These are phyloP conservation scores for Pyrenophora graminea DNA, from an alignment of 2,329 filamentous ascomycete genomes.

Conservation along the genomic window DNA sequence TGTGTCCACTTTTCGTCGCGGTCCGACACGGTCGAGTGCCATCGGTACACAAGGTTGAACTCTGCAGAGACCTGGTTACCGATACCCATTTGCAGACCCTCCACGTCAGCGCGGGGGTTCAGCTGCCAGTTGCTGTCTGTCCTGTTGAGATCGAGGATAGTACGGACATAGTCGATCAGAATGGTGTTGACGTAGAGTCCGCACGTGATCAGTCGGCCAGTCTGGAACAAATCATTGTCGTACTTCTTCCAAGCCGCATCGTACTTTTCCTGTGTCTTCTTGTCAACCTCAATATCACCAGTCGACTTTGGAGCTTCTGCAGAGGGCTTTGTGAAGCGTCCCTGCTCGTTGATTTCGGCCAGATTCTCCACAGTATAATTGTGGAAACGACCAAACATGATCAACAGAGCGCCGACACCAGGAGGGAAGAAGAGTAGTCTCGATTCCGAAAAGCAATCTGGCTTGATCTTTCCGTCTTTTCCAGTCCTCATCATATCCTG, in stretches of 20 bases:
- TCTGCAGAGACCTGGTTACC: conserved; percentile 86
- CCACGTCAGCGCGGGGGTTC: conserved; percentile 73
- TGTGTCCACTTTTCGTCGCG: conserved; percentile 82
- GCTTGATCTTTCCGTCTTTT: conserved; percentile 70
- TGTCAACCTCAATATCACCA: conserved; percentile 50
- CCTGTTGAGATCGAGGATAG: conserved; percentile 64
- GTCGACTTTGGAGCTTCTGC: conserved; percentile 26
- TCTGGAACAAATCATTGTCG: conserved; percentile 57
- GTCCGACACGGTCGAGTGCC: conserved; percentile 78
- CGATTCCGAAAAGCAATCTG: conserved; percentile 70
- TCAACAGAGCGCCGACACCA: conserved; percentile 68
- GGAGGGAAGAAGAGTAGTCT: conserved; percentile 69
- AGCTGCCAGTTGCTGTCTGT: conserved; percentile 79
- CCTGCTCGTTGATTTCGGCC: conserved; percentile 82
- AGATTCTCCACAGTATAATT: conserved; percentile 82
- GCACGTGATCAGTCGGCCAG: conserved; percentile 56
- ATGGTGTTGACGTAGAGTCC: conserved; percentile 60
- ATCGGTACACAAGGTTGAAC: conserved; percentile 87
- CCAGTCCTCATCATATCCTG: conserved; percentile 68
- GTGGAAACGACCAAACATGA: conserved; percentile 77
- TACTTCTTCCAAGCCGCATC: conserved; percentile 44
- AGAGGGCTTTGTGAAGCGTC: conserved; percentile 71
- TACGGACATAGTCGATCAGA: conserved; percentile 58
- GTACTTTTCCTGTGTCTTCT: conserved; percentile 26
- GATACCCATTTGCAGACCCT: conserved; percentile 67